Base-by-base conservation (phyloP, 257 asterid species). In the Solanum boliviense region DNA sequence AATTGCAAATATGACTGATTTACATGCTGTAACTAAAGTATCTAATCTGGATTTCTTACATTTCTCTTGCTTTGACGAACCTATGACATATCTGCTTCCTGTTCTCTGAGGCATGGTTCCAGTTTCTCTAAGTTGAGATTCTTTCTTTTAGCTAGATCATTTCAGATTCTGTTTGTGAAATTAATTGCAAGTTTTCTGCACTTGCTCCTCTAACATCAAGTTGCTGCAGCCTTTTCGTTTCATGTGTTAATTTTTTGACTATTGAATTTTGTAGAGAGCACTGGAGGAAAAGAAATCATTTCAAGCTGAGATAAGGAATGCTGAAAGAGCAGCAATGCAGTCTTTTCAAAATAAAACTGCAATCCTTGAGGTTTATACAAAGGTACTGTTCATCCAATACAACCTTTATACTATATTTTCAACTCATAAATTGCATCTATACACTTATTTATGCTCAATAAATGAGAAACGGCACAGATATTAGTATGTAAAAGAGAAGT, bases 261-360 rank as follows among this genome's bases (percentile, higher is more conserved):
- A 89, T 87, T 72, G 78, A 79, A 89, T 44, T 81, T 84, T 89
- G 34, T 91, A 95, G 97, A 91, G 95, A 88, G 94, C 97, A 48
- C 91, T 93, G 56, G 97, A 94, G 91, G 98, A 94, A 92, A 96
- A 91, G 84, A 96, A 90, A 89, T 56, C 89, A 84, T 91, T 91
- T 60, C 95, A 90, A 88, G 72, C 68, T 88, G 97, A 95, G 91
- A 91, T 94, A 68, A 92, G 92, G 89, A 90, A 92, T 89, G 95
- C 98, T 88, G 99, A 95, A 92, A 92, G 98, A 92, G 92, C 92
- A 25, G 95, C 94, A 86, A 78, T 88, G 85, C 96, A 95, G 89
- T 76, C 94, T 85, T 95, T 93, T 81, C 98, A 93, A 92, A 96
- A 93, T 70, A 95, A 95, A 91, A 90, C 91, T 60, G 88, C 97